Evolutionary conservation across 2,329 filamentous ascomycete genomes (phyloP).

Genomic region (Talaromyces amestolkiae): DNA sequence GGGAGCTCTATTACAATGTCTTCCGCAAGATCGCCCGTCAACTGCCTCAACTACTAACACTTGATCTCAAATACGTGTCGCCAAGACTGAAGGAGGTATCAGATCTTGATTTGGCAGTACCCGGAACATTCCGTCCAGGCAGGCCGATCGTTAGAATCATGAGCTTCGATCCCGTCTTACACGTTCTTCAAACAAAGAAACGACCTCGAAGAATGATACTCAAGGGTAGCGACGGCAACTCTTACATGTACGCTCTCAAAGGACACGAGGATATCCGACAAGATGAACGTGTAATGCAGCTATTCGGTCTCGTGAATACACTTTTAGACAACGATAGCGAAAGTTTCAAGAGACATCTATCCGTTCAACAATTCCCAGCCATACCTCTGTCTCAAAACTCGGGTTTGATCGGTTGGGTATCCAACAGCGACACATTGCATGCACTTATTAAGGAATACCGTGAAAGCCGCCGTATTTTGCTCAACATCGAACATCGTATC

Average conservation of each 20-base stretch:
- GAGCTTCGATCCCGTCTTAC: conserved; percentile 85
- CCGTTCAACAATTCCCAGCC: conserved; percentile 93
- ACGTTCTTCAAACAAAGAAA: conserved; percentile 95
- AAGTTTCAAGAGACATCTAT: conserved; percentile 93
- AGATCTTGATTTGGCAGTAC: conserved; percentile 89
- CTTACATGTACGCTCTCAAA: conserved; percentile 89
- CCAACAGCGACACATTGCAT: conserved; percentile 95
- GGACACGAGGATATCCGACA: conserved; percentile 99
- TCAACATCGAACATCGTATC: conserved; percentile 98
- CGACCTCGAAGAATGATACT: conserved; percentile 85
- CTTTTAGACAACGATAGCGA: conserved; percentile 90
- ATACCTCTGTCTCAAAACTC: conserved; percentile 96
- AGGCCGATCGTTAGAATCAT: conserved; percentile 78
- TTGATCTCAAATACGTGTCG: conserved; percentile 95
- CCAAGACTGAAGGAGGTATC: conserved; percentile 83
- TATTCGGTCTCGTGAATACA: conserved; percentile 97
- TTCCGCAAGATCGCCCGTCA: conserved; percentile 95
- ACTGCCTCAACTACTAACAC: conserved; percentile 82
- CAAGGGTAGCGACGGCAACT: conserved; percentile 81
- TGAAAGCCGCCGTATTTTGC: conserved; percentile 91
- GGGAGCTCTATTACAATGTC: conserved; percentile 98
- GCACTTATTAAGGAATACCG: conserved; percentile 96
- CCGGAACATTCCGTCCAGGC: conserved; percentile 83
- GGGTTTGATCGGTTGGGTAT: conserved; percentile 92
- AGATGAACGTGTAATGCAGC: conserved; percentile 98